These are phyloP conservation scores for Elaeagnus macrophylla DNA, from an alignment of 306 rosid species.

Conservation along the genomic window DNA sequence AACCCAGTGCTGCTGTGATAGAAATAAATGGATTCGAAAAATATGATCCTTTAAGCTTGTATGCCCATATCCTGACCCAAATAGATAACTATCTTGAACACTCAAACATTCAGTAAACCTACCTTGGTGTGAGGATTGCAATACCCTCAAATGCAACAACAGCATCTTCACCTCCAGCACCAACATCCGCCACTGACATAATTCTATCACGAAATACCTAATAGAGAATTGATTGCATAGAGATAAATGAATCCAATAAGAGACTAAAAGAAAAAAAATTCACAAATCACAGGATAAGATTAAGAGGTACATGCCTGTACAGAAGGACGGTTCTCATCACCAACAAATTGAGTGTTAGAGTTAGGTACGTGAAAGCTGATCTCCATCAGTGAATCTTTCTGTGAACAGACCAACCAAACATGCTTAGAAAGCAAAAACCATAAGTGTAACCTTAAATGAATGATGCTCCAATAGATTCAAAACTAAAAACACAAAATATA, in stretches of 20 bases:
- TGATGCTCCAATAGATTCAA: too few relatives aligned
- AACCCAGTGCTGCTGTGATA: conserved; percentile 5
- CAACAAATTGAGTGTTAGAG: conserved; percentile 94
- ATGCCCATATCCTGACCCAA: too few relatives aligned
- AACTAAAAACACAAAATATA: background rate
- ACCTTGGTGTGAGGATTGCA: conserved; percentile 99
- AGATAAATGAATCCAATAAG: conserved; percentile 15
- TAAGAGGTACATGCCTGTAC: conserved; percentile 71
- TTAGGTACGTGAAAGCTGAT: conserved; percentile 89
- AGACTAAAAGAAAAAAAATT: background rate
- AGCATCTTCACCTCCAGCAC: conserved; percentile 89
- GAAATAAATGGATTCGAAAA: conserved; percentile 4
- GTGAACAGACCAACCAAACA: conserved; percentile 23
- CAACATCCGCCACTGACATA: conserved; percentile 91
- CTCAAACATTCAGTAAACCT: too few relatives aligned
- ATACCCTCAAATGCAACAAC: conserved; percentile 96
- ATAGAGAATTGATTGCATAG: conserved; percentile 11
- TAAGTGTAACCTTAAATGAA: background rate
- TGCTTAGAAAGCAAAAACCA: conserved; percentile 3
- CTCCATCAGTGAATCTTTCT: conserved; percentile 99
- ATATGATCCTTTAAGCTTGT: background rate
- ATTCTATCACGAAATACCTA: conserved; percentile 95
- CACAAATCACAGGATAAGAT: background rate
- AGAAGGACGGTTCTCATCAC: conserved; percentile 87
- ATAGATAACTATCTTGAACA: too few relatives aligned